A percentile compares a stretch with the other conserved stretches of the same genome.
phyloP scores from a whole-genome alignment of 495 filamentous ascomycete species.

The Barbatosphaeria neglecta region DNA sequence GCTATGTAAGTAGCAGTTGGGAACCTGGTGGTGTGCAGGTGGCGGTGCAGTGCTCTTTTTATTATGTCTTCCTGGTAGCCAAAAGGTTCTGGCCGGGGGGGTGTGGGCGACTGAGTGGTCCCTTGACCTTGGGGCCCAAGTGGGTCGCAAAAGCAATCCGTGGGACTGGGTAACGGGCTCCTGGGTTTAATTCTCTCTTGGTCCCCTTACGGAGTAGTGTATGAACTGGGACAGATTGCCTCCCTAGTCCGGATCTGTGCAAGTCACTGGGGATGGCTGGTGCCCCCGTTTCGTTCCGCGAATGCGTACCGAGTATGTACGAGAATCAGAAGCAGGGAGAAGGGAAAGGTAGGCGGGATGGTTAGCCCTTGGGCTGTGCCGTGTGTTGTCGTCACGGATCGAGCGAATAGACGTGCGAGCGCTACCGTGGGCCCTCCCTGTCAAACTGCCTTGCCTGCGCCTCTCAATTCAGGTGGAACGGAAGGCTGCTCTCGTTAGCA shows the following conservation, averaged over 20 bases:
- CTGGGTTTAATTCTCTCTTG: background rate
- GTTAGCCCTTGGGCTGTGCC: slow-evolving; percentile 8
- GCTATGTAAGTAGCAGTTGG: too few species aligned
- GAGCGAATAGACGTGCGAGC: slow-evolving; percentile 11
- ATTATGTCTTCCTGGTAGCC: slow-evolving; percentile 1
- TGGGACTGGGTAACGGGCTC: slow-evolving; percentile 6
- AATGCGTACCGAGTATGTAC: too few species aligned
- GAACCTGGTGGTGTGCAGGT: too few species aligned
- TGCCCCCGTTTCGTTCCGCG: slow-evolving; percentile 4
- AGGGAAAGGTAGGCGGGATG: background rate
- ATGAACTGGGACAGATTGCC: background rate
- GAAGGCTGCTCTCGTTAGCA: background rate
- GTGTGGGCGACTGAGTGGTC: background rate
- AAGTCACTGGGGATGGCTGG: background rate
- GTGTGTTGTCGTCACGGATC: slow-evolving; percentile 13
- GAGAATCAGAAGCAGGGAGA: background rate
- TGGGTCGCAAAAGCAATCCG: slow-evolving; percentile 3
- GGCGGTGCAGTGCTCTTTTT: slow-evolving; percentile 2
- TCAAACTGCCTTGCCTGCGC: background rate
- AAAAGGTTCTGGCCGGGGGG: background rate
- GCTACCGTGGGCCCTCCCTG: background rate
- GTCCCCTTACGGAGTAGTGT: background rate
- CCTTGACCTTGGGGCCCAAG: slow-evolving; percentile 1
- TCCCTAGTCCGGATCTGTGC: background rate
- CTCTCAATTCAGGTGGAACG: background rate